Evolutionary conservation across 2,329 filamentous ascomycete genomes (phyloP).

Genomic region (Fusarium setosum): DNA sequence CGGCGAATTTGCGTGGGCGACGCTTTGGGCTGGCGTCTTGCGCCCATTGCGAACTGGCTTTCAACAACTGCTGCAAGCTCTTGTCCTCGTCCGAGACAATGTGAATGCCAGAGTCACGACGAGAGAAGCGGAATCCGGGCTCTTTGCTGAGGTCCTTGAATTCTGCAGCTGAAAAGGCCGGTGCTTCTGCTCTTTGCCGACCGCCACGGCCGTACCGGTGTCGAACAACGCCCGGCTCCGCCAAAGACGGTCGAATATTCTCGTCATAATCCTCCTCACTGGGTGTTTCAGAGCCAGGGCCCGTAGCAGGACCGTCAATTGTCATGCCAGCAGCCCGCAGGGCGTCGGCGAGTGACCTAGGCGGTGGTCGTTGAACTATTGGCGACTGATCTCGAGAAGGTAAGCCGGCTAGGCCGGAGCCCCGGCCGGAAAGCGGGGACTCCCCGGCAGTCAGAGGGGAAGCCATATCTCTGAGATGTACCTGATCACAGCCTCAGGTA

Average conservation of each 20-base stretch:
- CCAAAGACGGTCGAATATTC: conserved; percentile 44
- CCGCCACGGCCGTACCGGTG: conserved; percentile 22
- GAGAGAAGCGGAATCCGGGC: conserved; percentile 26
- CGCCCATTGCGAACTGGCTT: conserved; percentile 37
- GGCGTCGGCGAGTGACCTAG: conserved; percentile 44
- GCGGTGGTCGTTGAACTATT: conserved; percentile 21
- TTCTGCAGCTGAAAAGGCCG: conserved; percentile 16
- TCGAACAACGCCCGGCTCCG: conserved; percentile 29
- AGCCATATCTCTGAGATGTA: conserved; percentile 19
- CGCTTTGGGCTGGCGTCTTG: conserved; percentile 31
- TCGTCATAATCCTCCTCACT: conserved; percentile 61
- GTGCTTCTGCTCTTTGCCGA: conserved; percentile 4
- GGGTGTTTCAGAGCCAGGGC: conserved; percentile 53
- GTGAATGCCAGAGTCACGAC: conserved; percentile 40
- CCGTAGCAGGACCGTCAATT: conserved; percentile 27
- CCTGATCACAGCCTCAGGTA: not conserved
- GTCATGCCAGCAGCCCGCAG: conserved; percentile 40
- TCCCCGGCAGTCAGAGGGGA: conserved; percentile 5
- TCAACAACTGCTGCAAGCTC: conserved; percentile 43
- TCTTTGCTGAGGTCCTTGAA: conserved; percentile 15
- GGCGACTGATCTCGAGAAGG: not conserved
- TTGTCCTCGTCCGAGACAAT: conserved; percentile 45
- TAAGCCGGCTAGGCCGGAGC: not conserved
- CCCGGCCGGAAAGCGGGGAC: conserved; percentile 22
- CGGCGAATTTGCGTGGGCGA: conserved; percentile 49